A percentile compares a stretch with the other conserved stretches of the same genome.
Evolutionary conservation across 768 basidiomycete species (phyloP).

Genomic region (Amanita fuliginea): DNA sequence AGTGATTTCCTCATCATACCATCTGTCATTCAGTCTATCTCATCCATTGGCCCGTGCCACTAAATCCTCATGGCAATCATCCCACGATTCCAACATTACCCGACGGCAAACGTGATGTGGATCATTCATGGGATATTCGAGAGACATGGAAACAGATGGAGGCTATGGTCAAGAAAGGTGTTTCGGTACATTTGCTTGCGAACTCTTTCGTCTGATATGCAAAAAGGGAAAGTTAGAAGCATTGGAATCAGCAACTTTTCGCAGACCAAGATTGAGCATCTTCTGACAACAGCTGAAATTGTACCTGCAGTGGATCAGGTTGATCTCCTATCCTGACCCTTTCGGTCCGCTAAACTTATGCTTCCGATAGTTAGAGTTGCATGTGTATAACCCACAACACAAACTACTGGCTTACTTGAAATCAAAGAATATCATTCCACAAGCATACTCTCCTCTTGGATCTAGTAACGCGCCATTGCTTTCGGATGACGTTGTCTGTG

Average conservation of each 20-base stretch:
- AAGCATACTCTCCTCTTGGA: slow-evolving; percentile 79
- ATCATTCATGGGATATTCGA: slow-evolving; percentile 50
- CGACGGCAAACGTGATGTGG: slow-evolving; percentile 56
- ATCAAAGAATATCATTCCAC: slow-evolving; percentile 54
- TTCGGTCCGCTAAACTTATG: not conserved
- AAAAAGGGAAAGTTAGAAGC: slow-evolving; percentile 48
- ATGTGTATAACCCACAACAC: slow-evolving; percentile 68
- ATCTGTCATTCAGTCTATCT: slow-evolving; percentile 40
- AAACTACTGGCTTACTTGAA: slow-evolving; percentile 51
- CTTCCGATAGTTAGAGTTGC: slow-evolving; percentile 48
- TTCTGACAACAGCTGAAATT: slow-evolving; percentile 56
- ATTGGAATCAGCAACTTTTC: slow-evolving; percentile 79
- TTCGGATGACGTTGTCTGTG: slow-evolving; percentile 44
- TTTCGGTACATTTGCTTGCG: not conserved
- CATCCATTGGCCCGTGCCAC: slow-evolving; percentile 73
- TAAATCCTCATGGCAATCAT: slow-evolving; percentile 62
- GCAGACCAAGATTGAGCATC: slow-evolving; percentile 52
- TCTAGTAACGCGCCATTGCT: slow-evolving; percentile 58
- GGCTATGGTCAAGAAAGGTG: slow-evolving; percentile 51
- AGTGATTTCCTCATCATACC: slow-evolving; percentile 7
- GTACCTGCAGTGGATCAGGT: slow-evolving; percentile 69
- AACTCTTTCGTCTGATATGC: not conserved
- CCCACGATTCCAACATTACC: slow-evolving; percentile 45
- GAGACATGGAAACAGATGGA: slow-evolving; percentile 88
- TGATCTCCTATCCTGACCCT: slow-evolving; percentile 8